Conservation (phyloP, 495 filamentous ascomycete genomes). For the Daldinia vernicosa region DNA sequence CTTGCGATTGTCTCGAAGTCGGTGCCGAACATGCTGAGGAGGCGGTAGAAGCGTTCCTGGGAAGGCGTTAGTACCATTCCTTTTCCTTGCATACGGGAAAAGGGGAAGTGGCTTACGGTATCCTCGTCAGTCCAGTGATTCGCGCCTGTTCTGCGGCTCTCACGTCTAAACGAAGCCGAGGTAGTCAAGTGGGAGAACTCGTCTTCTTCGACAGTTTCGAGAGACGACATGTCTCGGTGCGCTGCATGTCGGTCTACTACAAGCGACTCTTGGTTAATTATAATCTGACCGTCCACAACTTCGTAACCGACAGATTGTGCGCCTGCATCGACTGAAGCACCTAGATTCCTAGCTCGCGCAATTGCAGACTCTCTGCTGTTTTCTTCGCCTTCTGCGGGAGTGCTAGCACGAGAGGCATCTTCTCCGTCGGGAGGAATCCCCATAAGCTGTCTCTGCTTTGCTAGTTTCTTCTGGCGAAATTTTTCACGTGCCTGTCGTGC, state of each 20-base stretch:
- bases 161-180: slow-evolving; percentile 71
- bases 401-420: slow-evolving; percentile 12
- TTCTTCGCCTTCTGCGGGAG: slow-evolving; percentile 31
- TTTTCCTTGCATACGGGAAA: too few relatives aligned
- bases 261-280: slow-evolving; percentile 79
- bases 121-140: slow-evolving; percentile 79
- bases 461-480: slow-evolving; percentile 45
- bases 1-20: slow-evolving; percentile 89
- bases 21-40: slow-evolving; percentile 86
- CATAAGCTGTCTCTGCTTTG: slow-evolving; percentile 46
- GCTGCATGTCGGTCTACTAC: slow-evolving; percentile 77
- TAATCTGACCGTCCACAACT: slow-evolving; percentile 85
- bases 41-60: slow-evolving; percentile 80
- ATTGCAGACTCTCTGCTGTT: slow-evolving; percentile 30
- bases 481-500: slow-evolving; percentile 54
- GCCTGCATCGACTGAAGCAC: slow-evolving; percentile 32
- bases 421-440: slow-evolving; percentile 32
- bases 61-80: slow-evolving; percentile 3
- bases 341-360: slow-evolving; percentile 40
- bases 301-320: slow-evolving; percentile 65
- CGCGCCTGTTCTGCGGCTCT: slow-evolving; percentile 66
- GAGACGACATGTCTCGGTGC: slow-evolving; percentile 35
- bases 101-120: slow-evolving; percentile 53
- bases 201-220: slow-evolving; percentile 81
- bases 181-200: slow-evolving; percentile 83